These are phyloP conservation scores for Fragilariopsis cylindrus DNA, from an alignment of 108 stramenopile genomes.

Conservation along the genomic window DNA sequence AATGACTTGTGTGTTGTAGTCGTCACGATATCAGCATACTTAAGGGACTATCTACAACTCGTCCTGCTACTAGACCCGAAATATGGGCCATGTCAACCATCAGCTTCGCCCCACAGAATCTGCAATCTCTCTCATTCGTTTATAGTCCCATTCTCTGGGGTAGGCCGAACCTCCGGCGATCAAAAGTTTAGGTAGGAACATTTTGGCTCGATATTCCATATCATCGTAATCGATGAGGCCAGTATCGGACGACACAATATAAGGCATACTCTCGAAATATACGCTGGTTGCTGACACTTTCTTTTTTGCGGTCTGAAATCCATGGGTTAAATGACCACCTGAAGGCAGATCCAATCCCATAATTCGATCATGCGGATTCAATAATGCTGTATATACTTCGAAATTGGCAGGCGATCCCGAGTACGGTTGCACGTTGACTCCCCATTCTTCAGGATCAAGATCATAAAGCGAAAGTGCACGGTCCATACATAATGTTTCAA, in stretches of 20 bases:
- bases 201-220: conserved; percentile 89
- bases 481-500: conserved; percentile 93
- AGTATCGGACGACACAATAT: conserved; percentile 92
- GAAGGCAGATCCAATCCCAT: conserved; percentile 99
- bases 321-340: conserved; percentile 99
- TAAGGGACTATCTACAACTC: conserved; percentile 91
- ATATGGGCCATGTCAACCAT: conserved; percentile 99
- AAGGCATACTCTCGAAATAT: conserved; percentile 99
- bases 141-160: conserved; percentile 99
- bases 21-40: conserved; percentile 98
- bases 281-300: conserved; percentile 99
- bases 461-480: conserved; percentile 91
- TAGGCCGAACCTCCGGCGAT: conserved; percentile 99
- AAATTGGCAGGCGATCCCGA: conserved; percentile 99
- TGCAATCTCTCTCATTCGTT: conserved; percentile 93
- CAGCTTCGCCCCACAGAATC: conserved; percentile 95
- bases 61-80: conserved; percentile 96
- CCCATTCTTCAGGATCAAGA: conserved; percentile 90
- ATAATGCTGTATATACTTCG: conserved; percentile 96
- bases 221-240: conserved; percentile 98
- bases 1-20: conserved; percentile 99
- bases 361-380: conserved; percentile 98
- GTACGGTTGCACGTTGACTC: conserved; percentile 97
- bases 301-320: conserved; percentile 95
- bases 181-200: conserved; percentile 97